These are phyloP conservation scores for Arthrobotrys conoides DNA, from an alignment of 2,329 filamentous ascomycete genomes.

Conservation along the genomic window DNA sequence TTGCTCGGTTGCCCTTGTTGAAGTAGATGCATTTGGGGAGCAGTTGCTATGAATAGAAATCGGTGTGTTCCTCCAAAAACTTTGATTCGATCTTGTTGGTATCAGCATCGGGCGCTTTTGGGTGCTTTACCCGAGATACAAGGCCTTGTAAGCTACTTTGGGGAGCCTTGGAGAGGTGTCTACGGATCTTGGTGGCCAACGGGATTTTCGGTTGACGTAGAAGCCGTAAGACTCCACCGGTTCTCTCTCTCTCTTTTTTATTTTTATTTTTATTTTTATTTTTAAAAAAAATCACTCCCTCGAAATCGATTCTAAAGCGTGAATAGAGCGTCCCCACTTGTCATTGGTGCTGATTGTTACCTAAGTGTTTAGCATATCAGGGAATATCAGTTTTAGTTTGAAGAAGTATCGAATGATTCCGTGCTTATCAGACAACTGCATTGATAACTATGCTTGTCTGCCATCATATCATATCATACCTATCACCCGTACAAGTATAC, in stretches of 20 bases:
- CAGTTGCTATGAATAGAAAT: conserved; percentile 52
- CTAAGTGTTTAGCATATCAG: conserved; percentile 46
- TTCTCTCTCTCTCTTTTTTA: not conserved
- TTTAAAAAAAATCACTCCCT: too few relatives aligned
- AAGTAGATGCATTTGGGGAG: conserved; percentile 19
- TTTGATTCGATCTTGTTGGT: conserved; percentile 39
- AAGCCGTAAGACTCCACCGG: conserved; percentile 36
- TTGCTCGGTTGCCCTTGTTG: conserved; percentile 37
- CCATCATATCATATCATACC: not conserved
- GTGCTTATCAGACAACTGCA: conserved; percentile 44
- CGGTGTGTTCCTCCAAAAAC: conserved; percentile 35
- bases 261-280: not conserved
- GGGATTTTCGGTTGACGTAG: conserved; percentile 53
- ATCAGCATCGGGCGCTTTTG: conserved; percentile 40
- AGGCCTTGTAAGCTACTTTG: not conserved
- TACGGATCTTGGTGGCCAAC: conserved; percentile 32
- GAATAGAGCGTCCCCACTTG: conserved; percentile 19
- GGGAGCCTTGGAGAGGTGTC: conserved; percentile 2
- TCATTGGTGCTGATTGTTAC: conserved; percentile 27
- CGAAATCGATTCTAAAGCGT: conserved; percentile 12
- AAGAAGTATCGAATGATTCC: conserved; percentile 16
- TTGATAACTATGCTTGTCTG: conserved; percentile 19
- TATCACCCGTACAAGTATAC: not conserved
- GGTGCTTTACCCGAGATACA: conserved; percentile 51
- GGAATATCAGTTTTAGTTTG: conserved; percentile 22